Base-by-base conservation (phyloP, 805 yeast genomes). In the Yamadazyma sp. region DNA sequence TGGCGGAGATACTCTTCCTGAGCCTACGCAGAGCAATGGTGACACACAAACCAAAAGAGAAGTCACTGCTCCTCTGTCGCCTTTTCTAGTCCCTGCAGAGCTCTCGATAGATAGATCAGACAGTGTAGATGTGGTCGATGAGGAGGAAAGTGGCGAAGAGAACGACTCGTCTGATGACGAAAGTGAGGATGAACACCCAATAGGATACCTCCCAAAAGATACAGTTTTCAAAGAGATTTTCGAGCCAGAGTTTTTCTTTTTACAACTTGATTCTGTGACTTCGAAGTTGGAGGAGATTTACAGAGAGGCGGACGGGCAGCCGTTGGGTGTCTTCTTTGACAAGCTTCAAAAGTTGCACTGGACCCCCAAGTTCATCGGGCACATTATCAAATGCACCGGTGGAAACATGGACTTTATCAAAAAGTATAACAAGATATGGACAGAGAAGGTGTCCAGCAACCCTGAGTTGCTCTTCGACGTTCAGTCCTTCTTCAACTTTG, bases 351-450 rank as follows among this genome's bases (percentile, higher is more conserved):
- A 37, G 15, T n/a, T 50, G n/a, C 54, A 56, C 11, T 41, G 50
- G 20, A 44, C 40, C 14, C 38, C 45, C 3, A 17, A 14, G 14
- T 45, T 53, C 13, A 44, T 49, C 14, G 40, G 48, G 12, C 54
- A 51, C 35, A 44, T 52, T 11, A 31, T 54, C 10, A 48, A 34
- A 42, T 28, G 47, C 12, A 43, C 54, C 1, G 38, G 42, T 32
- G 52, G 50, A 11, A 44, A 47, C 18, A 28, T 41, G 3, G 18
- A 28, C 4, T 39, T 28, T n/a, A 44, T 51, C 6, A 42, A 35
- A 29, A 21, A 26, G 13, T 50, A 33, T 24, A 42, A 45, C 22
- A 37, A 35, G 9, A 26, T 25, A 8, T 50, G 51, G 46, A 28
- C 47, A 11, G 22, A 31, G 6, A n/a, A 24, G 15, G 15, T 15